Evolutionary conservation across 805 yeast species (phyloP), one percentile per base, ranked within the genome.

Genomic region (Candida germanica): DNA sequence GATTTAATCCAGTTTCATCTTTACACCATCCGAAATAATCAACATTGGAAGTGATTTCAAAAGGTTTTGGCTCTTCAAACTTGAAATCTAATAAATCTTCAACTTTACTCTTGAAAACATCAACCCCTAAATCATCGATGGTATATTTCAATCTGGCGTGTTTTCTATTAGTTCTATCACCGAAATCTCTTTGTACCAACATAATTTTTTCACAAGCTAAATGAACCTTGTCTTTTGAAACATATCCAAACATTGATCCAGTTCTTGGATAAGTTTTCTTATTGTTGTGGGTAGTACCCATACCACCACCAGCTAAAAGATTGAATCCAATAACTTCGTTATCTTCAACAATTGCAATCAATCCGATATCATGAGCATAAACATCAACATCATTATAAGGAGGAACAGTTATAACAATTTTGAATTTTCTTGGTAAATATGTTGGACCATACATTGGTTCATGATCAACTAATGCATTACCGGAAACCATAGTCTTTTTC

Each of bases 111-210:
- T 80, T 83, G 75, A 80, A 91, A 17, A 72, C 84, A 6, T 84
- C 95, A 35, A 84, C 83, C n/a, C 95, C 91, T 77, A 91, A 66
- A 53, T 87, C 94, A 66, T 91, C 98, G 53, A 91, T 79, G 21
- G 98, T 91, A 64, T 91, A 91, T 82, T 91, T 91, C 69, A 91
- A 79, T 68, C 98, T 83, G 29, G 98, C 98, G 56, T 91, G 97
- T 66, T 91, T 91, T 75, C 98, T 86, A 73, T 91, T 88, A 56
- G 79, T 77, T 69, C 98, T 84, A 64, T 89, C 96, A 68, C 98
- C 98, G 54, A 75, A 65, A 59, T 91, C 98, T 62, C 97, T 80
- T 72, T 91, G 98, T 26, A 91, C 89, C 47, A 88, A 68, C 93
- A 91, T 83, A 48, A 91, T 75, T 70, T 86, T 86, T 63, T 91